These are phyloP conservation scores for Metschnikowia koreensis DNA, from an alignment of 805 yeast genomes.

Conservation along the genomic window DNA sequence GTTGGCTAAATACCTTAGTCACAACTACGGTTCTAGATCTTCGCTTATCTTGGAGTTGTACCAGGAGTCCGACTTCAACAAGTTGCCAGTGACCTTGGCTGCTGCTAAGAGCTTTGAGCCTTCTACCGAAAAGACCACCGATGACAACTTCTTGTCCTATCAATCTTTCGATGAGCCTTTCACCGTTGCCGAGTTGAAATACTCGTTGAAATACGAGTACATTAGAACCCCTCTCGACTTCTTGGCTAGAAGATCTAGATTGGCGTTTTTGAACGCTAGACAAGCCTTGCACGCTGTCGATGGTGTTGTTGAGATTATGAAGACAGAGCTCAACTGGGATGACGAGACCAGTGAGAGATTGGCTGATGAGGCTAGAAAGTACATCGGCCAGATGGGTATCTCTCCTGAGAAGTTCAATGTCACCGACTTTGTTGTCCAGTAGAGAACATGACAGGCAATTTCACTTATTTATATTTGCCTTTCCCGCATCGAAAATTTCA, in stretches of 20 bases:
- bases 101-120: conserved; percentile 31
- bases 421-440: conserved; percentile 19
- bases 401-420: conserved; percentile 22
- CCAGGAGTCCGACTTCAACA: conserved; percentile 50
- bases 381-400: conserved; percentile 63
- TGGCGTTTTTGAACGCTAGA: conserved; percentile 85
- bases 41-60: conserved; percentile 66
- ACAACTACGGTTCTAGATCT: conserved; percentile 88
- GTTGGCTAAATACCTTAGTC: conserved; percentile 78
- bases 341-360: conserved; percentile 53
- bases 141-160: conserved; percentile 40
- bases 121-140: conserved; percentile 23
- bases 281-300: conserved; percentile 80
- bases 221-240: conserved; percentile 86
- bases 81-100: conserved; percentile 66
- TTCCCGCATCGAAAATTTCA: background rate
- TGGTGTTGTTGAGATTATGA: conserved; percentile 84
- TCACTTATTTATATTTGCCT: conserved; percentile 8
- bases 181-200: conserved; percentile 85
- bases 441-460: conserved; percentile 3
- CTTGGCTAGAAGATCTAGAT: conserved; percentile 88
- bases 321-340: conserved; percentile 73
- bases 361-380: conserved; percentile 50
- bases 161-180: conserved; percentile 73
- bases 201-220: conserved; percentile 79